Evolutionary conservation across 169 alveolate species (phyloP).

Genomic region (Cryptosporidium ryanae): DNA sequence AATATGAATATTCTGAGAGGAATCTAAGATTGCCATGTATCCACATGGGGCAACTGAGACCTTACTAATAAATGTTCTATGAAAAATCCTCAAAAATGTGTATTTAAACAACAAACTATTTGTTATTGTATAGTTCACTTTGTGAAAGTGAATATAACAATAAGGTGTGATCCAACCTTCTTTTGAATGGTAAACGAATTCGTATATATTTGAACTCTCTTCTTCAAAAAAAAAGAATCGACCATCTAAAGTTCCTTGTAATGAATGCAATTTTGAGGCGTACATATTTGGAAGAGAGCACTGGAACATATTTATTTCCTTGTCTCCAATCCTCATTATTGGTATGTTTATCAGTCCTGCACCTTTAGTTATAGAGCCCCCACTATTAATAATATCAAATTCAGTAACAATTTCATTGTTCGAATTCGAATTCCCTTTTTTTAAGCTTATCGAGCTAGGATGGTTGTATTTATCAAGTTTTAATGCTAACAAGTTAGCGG

Average conservation of each 20-base stretch:
- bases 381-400: not conserved
- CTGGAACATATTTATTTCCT: conserved; percentile 36
- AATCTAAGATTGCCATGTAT: conserved; percentile 44
- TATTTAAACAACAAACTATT: conserved; percentile 27
- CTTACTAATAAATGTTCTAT: conserved; percentile 11
- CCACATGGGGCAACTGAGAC: conserved; percentile 71
- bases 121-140: conserved; percentile 19
- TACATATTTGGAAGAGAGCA: conserved; percentile 55
- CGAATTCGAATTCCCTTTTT: not conserved
- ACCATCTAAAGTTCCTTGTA: conserved; percentile 64
- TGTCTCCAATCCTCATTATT: conserved; percentile 10
- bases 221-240: conserved; percentile 46
- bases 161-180: conserved; percentile 75
- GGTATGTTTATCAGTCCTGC: conserved; percentile 46
- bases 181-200: conserved; percentile 59
- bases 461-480: conserved; percentile 10
- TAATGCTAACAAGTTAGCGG: conserved; percentile 24
- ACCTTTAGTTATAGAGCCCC: not conserved
- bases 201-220: conserved; percentile 37
- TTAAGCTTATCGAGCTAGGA: not conserved
- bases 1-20: conserved; percentile 36
- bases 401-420: not conserved
- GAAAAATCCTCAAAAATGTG: conserved; percentile 56
- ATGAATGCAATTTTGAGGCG: conserved; percentile 49
- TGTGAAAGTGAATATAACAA: conserved; percentile 56